Conservation (phyloP, 495 filamentous ascomycete genomes). For the Podospora comata region DNA sequence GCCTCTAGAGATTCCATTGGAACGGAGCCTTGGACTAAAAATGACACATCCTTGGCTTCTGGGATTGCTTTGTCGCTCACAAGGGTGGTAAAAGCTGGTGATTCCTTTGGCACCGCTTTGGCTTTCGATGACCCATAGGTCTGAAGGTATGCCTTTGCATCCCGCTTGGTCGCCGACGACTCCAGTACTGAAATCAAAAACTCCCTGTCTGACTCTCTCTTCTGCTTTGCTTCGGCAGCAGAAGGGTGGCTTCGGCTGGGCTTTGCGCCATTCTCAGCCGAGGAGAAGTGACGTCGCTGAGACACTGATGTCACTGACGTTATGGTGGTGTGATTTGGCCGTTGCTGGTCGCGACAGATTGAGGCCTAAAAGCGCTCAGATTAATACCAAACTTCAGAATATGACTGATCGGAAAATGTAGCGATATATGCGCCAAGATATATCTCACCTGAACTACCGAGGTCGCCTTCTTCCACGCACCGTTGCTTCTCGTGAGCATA, state of each 20-base stretch:
- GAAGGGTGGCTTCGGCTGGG: slow-evolving; percentile 31
- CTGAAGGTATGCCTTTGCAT: slow-evolving; percentile 83
- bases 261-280: slow-evolving; percentile 19
- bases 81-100: slow-evolving; percentile 18
- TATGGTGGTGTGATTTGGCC: neutral
- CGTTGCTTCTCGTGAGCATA: slow-evolving; percentile 23
- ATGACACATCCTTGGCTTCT: slow-evolving; percentile 35
- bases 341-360: neutral
- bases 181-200: slow-evolving; percentile 77
- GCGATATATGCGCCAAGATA: neutral
- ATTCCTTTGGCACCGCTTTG: slow-evolving; percentile 5
- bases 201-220: slow-evolving; percentile 51
- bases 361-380: neutral
- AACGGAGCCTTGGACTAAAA: slow-evolving; percentile 33
- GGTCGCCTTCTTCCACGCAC: slow-evolving; percentile 27
- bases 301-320: neutral
- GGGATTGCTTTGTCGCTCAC: slow-evolving; percentile 39
- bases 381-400: neutral
- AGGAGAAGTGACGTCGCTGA: slow-evolving; percentile 15
- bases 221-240: slow-evolving; percentile 42
- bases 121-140: slow-evolving; percentile 57
- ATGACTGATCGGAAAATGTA: neutral
- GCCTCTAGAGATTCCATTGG: slow-evolving; percentile 27
- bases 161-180: slow-evolving; percentile 82
- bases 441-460: slow-evolving; percentile 26